Conservation (phyloP, 208 protist genomes). For the Trichomonas vaginalis region DNA sequence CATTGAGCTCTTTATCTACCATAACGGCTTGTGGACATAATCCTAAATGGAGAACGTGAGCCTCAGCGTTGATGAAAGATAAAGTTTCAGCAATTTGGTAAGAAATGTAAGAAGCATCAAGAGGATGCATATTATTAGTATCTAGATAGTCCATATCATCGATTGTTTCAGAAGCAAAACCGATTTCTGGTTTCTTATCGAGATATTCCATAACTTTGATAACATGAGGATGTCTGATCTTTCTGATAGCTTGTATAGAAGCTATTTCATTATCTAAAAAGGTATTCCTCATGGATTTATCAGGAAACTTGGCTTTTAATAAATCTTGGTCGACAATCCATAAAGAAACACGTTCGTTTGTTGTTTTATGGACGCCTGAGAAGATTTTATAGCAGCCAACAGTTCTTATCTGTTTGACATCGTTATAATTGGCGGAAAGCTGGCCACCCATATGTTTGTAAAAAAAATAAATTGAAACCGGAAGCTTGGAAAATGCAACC, state of each 20-base stretch:
- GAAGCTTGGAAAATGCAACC: too few species aligned
- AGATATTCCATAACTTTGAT: not conserved
- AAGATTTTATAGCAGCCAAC: not conserved
- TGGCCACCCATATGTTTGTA: not conserved
- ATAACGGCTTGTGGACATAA: not conserved
- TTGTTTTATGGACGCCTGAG: not conserved
- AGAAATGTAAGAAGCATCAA: not conserved
- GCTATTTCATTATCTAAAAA: not conserved
- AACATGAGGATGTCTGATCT: not conserved
- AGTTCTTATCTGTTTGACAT: not conserved
- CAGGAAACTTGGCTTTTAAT: not conserved
- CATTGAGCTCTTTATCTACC: not conserved
- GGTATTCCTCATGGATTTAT: not conserved
- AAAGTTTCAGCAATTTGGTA: not conserved
- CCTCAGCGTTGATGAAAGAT: not conserved
- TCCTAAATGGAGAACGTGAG: not conserved
- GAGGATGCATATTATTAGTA: not conserved
- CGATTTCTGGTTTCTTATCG: not conserved
- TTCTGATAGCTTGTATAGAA: not conserved
- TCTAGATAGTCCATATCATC: too few species aligned
- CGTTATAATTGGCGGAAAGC: not conserved
- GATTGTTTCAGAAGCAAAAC: not conserved
- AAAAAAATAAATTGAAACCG: not conserved
- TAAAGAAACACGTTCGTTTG: not conserved
- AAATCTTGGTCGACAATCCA: not conserved